These are phyloP conservation scores for Vaccinium darrowii DNA, from an alignment of 148 eudicot species.

Conservation along the genomic window DNA sequence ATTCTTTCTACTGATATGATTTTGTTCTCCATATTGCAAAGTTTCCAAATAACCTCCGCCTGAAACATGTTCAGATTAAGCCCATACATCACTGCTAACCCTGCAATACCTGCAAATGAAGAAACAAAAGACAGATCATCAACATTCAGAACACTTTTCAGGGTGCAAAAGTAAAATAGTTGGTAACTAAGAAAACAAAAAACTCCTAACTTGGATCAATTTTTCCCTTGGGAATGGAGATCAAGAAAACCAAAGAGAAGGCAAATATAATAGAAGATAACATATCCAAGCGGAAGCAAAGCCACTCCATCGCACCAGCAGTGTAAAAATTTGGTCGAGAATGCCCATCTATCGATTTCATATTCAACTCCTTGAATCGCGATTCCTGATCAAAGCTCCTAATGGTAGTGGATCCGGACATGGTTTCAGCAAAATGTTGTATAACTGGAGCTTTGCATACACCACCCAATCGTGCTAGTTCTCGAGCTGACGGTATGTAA, in stretches of 20 bases:
- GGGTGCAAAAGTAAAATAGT: not conserved
- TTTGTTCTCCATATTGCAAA: conserved; percentile 51
- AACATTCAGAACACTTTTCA: not conserved
- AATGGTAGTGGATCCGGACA: conserved; percentile 55
- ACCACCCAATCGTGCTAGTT: conserved; percentile 51
- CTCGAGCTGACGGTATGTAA: conserved; percentile 62
- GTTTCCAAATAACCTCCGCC: conserved; percentile 35
- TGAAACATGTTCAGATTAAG: conserved; percentile 50
- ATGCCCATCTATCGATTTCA: conserved; percentile 34
- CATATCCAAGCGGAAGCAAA: conserved; percentile 51
- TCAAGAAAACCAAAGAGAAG: conserved; percentile 45
- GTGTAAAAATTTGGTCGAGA: conserved; percentile 43
- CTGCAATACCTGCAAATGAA: conserved; percentile 48
- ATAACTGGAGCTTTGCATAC: conserved; percentile 60
- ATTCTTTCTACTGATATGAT: conserved; percentile 69
- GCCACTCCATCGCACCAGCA: conserved; percentile 55
- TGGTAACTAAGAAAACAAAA: not conserved
- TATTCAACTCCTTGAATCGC: conserved; percentile 36
- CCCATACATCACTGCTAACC: conserved; percentile 59
- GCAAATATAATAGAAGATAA: conserved; percentile 49
- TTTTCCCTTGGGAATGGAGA: conserved; percentile 44
- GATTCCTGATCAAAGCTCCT: conserved; percentile 55
- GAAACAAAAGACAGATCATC: not conserved
- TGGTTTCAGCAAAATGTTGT: conserved; percentile 62
- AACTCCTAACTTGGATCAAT: conserved; percentile 44